Conservation (phyloP, 108 stramenopile species). For the Stephanodiscus minutulus region DNA sequence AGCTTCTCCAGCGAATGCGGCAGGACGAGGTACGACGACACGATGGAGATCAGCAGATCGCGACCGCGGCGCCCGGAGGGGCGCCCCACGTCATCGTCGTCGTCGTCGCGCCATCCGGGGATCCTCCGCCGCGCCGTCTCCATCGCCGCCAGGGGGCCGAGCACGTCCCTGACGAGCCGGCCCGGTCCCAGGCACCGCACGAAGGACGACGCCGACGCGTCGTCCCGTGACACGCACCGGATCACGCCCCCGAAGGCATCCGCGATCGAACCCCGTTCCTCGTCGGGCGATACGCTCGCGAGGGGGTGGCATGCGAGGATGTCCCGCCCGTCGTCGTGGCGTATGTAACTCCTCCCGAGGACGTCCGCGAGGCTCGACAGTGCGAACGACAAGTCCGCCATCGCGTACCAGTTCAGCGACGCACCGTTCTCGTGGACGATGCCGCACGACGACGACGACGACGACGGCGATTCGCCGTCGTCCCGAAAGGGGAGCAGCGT, state of each 20-base stretch:
- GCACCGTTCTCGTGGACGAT: neutral
- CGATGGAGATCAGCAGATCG: constrained; percentile 17
- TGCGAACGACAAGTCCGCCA: constrained; percentile 18
- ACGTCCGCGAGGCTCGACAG: constrained; percentile 11
- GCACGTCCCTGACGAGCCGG: constrained; percentile 24
- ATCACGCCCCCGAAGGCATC: constrained; percentile 12
- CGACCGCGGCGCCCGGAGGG: neutral
- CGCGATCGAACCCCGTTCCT: neutral
- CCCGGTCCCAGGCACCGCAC: constrained; percentile 28
- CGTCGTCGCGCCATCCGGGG: neutral
- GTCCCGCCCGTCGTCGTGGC: neutral
- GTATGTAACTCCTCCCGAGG: constrained; percentile 3
- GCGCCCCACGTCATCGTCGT: neutral
- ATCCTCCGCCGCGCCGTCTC: neutral
- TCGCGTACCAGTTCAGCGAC: constrained; percentile 20
- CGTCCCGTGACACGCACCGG: constrained; percentile 16
- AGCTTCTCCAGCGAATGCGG: constrained; percentile 33
- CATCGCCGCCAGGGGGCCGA: constrained; percentile 15
- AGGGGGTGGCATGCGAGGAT: constrained; percentile 6
- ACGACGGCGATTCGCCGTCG: neutral
- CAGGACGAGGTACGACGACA: constrained; percentile 24
- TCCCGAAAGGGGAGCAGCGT: no score
- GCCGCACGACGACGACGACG: neutral
- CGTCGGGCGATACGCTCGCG: neutral
- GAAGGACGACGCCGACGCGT: constrained; percentile 26